Base-by-base conservation (phyloP, 1,284 basidiomycete genomes). In the Agroathelia rolfsii region DNA sequence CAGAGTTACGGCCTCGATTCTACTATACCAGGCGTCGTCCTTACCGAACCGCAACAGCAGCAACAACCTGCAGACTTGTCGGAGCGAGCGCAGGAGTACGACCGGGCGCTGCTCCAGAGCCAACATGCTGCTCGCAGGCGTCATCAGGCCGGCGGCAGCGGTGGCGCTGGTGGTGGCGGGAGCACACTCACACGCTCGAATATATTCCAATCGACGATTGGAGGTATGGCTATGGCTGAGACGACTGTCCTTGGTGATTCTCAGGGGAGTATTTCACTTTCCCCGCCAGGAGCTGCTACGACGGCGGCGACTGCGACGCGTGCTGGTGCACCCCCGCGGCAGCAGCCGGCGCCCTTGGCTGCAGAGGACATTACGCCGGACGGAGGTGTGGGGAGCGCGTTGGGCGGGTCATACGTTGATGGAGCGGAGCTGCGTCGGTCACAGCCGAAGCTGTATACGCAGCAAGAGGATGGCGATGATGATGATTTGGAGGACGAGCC, bases 371-470 rank as follows among this genome's bases (percentile, higher is more conserved):
- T 65, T 11, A 61, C 56, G 12, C 49, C 46, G 11, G 72, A 75
- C 41, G 76, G 66, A 1, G 72, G 65, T 10, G 68, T 75, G 37
- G 69, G 62, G 21, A 74, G 72, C 50, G 64, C 61, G 34, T 55
- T 83, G 37, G 81, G 72, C 21, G 79, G 69, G 42, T 80, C 77
- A 30, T 87, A 88, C 53, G 78, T 84, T 24, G 76, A 80, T 48
- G 74, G 73, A 11, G 58, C 53, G 32, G 58, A 52, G 38, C 44
- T 63, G 51, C 48, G 60, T 41, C 41, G 55, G 41, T 53, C 57
- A 42, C 55, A 59, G 41, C 51, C 56, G 12, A 60, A 51, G 38
- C 48, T 47, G 39, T 40, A 53, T 28, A 56, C 59, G 15, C 60
- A 64, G n/a, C 62, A 64, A 24, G 66, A 69, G 19, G 64, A 66